Percentiles rank a stretch among this genome's conserved stretches.
Conservation (phyloP, 352 stramenopile species). For the Globisporangium viniferum region DNA sequence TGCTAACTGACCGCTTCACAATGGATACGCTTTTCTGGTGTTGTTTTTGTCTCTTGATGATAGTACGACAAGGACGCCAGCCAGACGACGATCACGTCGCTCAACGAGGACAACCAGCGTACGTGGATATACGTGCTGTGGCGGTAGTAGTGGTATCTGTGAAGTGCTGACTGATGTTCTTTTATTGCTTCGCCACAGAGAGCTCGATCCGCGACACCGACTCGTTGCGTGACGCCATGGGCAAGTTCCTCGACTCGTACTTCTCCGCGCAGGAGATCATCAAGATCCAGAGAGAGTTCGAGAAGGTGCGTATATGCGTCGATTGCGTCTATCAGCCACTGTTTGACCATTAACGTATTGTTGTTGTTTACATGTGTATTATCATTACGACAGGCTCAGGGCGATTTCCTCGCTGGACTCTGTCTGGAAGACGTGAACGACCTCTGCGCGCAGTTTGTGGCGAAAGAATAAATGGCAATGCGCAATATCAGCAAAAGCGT, state of each 20-base stretch:
- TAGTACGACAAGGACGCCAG: slow-evolving; percentile 23
- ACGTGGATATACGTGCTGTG: not conserved
- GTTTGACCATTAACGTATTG: not conserved
- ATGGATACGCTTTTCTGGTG: slow-evolving; percentile 3
- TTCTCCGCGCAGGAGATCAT: slow-evolving; percentile 56
- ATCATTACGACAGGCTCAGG: slow-evolving; percentile 27
- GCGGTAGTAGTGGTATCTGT: not conserved
- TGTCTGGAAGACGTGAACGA: slow-evolving; percentile 71
- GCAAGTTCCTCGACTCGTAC: slow-evolving; percentile 65
- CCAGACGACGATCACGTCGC: slow-evolving; percentile 11
- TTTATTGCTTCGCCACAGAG: slow-evolving; percentile 2
- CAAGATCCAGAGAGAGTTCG: slow-evolving; percentile 58
- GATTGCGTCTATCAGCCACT: not conserved
- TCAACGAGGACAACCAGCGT: slow-evolving; percentile 12
- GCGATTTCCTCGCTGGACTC: slow-evolving; percentile 52
- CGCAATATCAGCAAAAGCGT: not conserved
- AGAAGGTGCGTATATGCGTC: slow-evolving; percentile 38
- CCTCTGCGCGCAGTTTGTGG: slow-evolving; percentile 63
- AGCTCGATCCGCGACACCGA: slow-evolving; percentile 37
- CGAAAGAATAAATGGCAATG: not conserved
- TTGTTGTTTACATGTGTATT: not conserved
- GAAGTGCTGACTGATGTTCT: not conserved
- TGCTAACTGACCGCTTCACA: not conserved
- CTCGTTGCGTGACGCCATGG: slow-evolving; percentile 40
- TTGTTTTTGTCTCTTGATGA: not conserved